Evolutionary conservation across 495 filamentous ascomycete genomes (phyloP).

Genomic region (Aspergillus carlsbadensis): DNA sequence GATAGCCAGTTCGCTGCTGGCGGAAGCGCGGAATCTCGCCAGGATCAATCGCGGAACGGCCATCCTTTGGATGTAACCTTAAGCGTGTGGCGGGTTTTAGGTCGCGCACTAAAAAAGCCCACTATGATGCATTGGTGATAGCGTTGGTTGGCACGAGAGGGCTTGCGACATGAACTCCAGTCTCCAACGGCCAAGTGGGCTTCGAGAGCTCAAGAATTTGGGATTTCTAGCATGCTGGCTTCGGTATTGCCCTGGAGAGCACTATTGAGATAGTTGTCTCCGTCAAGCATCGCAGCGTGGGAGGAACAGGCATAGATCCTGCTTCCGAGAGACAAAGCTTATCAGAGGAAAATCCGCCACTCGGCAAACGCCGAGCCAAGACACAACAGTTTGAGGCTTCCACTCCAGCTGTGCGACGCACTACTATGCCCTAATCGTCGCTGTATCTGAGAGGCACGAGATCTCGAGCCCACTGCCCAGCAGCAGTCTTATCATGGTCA

Average conservation of each 20-base stretch:
- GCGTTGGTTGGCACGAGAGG: background rate
- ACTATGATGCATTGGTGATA: background rate
- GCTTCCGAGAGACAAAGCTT: conserved; percentile 2
- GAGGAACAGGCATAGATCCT: too few relatives aligned
- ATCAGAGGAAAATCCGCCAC: background rate
- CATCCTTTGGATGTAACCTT: background rate
- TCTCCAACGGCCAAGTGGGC: too few relatives aligned
- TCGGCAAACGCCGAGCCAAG: conserved; percentile 13
- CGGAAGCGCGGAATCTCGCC: background rate
- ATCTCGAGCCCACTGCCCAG: too few relatives aligned
- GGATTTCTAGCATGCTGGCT: too few relatives aligned
- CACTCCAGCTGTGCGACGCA: too few relatives aligned
- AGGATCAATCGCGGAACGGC: background rate
- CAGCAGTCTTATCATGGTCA: background rate
- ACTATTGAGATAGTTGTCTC: background rate
- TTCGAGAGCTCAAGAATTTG: too few relatives aligned
- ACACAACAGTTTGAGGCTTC: too few relatives aligned
- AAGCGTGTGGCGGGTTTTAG: background rate
- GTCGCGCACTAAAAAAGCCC: background rate
- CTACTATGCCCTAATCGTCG: background rate
- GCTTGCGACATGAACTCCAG: too few relatives aligned
- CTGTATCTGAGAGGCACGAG: background rate
- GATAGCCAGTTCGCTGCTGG: background rate
- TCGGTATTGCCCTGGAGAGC: background rate
- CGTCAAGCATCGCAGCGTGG: too few relatives aligned